Conservation (phyloP, 2,329 filamentous ascomycete genomes). For the Elsinoe arachidis region DNA sequence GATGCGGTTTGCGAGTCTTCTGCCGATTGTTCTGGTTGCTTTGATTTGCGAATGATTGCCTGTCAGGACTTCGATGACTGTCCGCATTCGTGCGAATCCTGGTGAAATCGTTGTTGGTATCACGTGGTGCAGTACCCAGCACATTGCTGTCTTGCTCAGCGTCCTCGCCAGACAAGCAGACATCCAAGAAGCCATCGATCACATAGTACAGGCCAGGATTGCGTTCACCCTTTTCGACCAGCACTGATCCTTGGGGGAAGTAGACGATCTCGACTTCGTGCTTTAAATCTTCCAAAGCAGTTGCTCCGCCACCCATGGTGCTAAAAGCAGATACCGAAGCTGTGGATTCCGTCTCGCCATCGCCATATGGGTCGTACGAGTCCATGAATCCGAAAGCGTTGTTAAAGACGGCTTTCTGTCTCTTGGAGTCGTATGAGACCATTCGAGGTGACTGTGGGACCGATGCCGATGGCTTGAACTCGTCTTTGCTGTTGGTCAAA, state of each 20-base stretch:
- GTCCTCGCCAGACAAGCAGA: conserved; percentile 71
- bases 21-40: conserved; percentile 28
- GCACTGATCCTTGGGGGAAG: conserved; percentile 86
- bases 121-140: conserved; percentile 33
- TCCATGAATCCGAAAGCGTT: conserved; percentile 92
- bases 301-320: conserved; percentile 50
- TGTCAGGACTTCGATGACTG: conserved; percentile 15
- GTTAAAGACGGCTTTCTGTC: conserved; percentile 69
- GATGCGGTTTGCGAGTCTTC: conserved; percentile 44
- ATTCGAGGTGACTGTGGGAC: conserved; percentile 78
- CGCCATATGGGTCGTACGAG: conserved; percentile 64
- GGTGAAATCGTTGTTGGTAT: conserved; percentile 24
- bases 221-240: conserved; percentile 95
- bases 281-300: conserved; percentile 69
- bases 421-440: conserved; percentile 71
- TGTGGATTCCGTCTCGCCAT: conserved; percentile 81
- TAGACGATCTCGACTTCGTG: conserved; percentile 95
- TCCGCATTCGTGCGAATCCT: conserved; percentile 12
- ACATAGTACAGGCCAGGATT: conserved; percentile 96
- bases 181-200: conserved; percentile 91
- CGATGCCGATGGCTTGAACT: conserved; percentile 60
- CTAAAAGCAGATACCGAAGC: conserved; percentile 39
- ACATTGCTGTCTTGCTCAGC: conserved; percentile 46
- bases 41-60: conserved; percentile 17
- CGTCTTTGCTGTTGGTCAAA: conserved; percentile 59